Evolutionary conservation across 2,329 filamentous ascomycete species (phyloP).

Genomic region (Fusarium oxysporum): DNA sequence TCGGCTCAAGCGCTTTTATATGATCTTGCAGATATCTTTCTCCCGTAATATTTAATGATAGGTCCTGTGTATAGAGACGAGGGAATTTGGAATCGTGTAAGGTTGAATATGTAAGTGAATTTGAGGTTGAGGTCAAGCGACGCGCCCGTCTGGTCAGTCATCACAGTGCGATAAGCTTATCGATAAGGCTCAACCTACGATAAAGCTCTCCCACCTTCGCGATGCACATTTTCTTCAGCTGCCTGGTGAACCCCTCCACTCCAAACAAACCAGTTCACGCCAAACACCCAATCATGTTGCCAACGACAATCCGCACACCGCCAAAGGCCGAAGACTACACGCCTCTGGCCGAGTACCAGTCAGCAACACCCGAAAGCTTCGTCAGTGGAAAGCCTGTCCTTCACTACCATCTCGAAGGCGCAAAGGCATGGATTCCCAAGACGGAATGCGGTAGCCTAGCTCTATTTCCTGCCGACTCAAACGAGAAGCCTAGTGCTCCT

Average conservation of each 20-base stretch:
- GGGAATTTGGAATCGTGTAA: not conserved
- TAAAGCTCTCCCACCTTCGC: constrained; percentile 38
- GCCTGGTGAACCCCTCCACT: constrained; percentile 38
- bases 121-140: constrained; percentile 4
- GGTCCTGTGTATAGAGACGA: not conserved
- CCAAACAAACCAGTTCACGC: constrained; percentile 18
- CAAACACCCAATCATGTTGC: constrained; percentile 50
- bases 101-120: not conserved
- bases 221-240: constrained; percentile 39
- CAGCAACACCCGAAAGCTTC: constrained; percentile 79
- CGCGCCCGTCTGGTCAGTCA: not conserved
- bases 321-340: constrained; percentile 71
- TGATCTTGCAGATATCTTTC: not conserved
- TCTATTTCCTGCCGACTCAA: constrained; percentile 60
- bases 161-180: constrained; percentile 22
- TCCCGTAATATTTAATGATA: not conserved
- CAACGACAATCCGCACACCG: constrained; percentile 67
- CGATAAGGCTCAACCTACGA: constrained; percentile 30
- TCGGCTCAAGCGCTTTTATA: not conserved
- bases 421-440: constrained; percentile 68
- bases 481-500: constrained; percentile 44
- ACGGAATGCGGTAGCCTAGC: constrained; percentile 66
- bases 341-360: constrained; percentile 74
- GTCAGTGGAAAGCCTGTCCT: constrained; percentile 78
- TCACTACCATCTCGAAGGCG: constrained; percentile 68